A percentile compares a stretch with the other conserved stretches of the same genome.
phyloP scores from a whole-genome alignment of 768 basidiomycete species.

The Russula griseocarnosa region DNA sequence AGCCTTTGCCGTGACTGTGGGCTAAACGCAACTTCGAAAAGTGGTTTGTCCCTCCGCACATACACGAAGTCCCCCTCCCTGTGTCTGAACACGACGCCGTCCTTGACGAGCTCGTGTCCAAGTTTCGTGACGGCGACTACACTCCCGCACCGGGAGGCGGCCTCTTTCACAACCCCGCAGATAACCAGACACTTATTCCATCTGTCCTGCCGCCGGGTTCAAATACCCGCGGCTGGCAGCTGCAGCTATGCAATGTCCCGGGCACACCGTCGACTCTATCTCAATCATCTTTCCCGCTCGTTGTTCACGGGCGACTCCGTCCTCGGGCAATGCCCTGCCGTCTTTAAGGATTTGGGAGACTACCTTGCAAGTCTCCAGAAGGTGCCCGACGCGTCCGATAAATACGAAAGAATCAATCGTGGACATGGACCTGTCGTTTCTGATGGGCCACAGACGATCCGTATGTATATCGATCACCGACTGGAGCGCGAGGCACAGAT shows the following conservation, averaged over 20 bases:
- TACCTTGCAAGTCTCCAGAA: constrained; percentile 64
- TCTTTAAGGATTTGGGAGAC: constrained; percentile 76
- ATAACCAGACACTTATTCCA: constrained; percentile 50
- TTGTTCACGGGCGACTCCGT: constrained; percentile 91
- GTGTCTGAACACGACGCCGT: constrained; percentile 34
- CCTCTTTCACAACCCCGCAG: constrained; percentile 54
- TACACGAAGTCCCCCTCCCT: constrained; percentile 66
- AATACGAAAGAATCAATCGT: constrained; percentile 65
- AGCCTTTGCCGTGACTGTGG: constrained; percentile 63
- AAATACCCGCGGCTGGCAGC: constrained; percentile 31
- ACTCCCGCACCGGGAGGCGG: constrained; percentile 41
- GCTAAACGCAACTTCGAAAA: constrained; percentile 37
- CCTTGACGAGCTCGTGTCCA: constrained; percentile 41
- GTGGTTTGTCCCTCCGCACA: constrained; percentile 59
- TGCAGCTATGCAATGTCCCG: constrained; percentile 82
- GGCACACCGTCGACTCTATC: constrained; percentile 87
- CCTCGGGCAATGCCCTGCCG: constrained; percentile 83
- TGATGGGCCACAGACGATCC: constrained; percentile 60
- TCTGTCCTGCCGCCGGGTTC: constrained; percentile 26
- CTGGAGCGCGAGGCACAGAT: constrained; percentile 79
- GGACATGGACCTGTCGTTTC: constrained; percentile 80
- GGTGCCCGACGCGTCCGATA: constrained; percentile 40
- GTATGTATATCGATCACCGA: constrained; percentile 74
- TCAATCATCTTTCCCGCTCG: constrained; percentile 63
- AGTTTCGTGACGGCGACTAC: constrained; percentile 46